These are phyloP conservation scores for Helianthus tuberosus DNA, from an alignment of 129 eudicot species.

Conservation along the genomic window DNA sequence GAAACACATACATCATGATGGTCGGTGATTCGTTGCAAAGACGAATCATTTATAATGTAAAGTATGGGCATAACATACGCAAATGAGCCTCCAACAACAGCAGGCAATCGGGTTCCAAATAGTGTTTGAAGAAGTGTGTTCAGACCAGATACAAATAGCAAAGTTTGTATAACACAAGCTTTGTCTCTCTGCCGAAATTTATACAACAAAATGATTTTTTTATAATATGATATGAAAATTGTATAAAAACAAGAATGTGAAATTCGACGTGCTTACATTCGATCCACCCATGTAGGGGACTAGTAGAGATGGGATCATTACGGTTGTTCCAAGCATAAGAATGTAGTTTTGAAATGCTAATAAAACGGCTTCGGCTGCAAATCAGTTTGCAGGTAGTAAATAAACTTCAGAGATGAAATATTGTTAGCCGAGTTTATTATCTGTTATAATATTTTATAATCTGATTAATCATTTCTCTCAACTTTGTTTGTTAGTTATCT, in stretches of 20 bases:
- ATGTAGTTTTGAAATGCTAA: slow-evolving; percentile 97
- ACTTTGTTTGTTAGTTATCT: too few relatives aligned
- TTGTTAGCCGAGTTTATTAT: neutral
- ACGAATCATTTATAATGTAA: slow-evolving; percentile 79
- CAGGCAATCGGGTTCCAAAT: slow-evolving; percentile 94
- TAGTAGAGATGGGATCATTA: slow-evolving; percentile 85
- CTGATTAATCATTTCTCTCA: too few relatives aligned
- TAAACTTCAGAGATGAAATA: neutral
- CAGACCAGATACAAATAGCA: slow-evolving; percentile 86
- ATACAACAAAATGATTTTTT: neutral
- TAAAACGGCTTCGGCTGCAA: slow-evolving; percentile 92
- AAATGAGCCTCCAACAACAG: slow-evolving; percentile 95
- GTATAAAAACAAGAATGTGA: neutral
- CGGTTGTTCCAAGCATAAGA: slow-evolving; percentile 84
- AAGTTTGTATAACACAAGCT: slow-evolving; percentile 89
- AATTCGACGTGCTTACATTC: slow-evolving; percentile 58
- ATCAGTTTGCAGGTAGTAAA: neutral
- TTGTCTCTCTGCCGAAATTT: slow-evolving; percentile 72
- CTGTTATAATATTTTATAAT: neutral
- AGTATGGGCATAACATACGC: slow-evolving; percentile 89
- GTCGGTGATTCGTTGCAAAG: slow-evolving; percentile 64
- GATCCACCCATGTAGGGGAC: slow-evolving; percentile 95
- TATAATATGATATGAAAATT: neutral
- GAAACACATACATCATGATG: slow-evolving; percentile 65
- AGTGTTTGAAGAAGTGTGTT: slow-evolving; percentile 95